A percentile compares a stretch with the other conserved stretches of the same genome.
These are phyloP conservation scores for Clarireedia hainanense DNA, from an alignment of 2,329 filamentous ascomycete genomes.

Conservation along the genomic window DNA sequence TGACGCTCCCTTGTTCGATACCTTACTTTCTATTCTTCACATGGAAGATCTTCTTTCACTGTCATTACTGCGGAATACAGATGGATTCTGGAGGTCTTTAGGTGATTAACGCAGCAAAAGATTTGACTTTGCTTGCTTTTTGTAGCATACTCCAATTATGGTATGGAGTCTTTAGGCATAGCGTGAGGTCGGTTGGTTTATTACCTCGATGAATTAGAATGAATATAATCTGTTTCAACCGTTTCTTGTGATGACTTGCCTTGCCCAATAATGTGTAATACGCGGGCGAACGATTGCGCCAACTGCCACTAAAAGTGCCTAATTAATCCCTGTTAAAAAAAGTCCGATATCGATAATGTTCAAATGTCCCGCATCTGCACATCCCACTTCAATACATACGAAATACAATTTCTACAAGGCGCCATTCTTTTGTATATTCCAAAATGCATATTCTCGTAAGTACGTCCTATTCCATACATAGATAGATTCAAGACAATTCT, in stretches of 20 bases:
- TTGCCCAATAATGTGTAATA: background rate
- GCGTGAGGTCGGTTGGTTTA: slow-evolving; percentile 1
- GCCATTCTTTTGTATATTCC: background rate
- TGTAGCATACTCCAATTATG: slow-evolving; percentile 6
- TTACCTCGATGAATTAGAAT: slow-evolving; percentile 7
- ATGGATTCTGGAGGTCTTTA: background rate
- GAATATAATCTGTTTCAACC: background rate
- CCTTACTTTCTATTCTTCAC: slow-evolving; percentile 3
- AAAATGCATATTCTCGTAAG: slow-evolving; percentile 45
- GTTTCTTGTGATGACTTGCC: too few relatives aligned
- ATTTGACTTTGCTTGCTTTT: background rate
- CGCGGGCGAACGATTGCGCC: background rate
- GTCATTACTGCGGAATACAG: background rate
- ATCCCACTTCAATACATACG: background rate
- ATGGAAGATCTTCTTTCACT: background rate
- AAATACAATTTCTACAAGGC: background rate
- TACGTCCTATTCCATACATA: slow-evolving; percentile 1
- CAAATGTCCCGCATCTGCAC: slow-evolving; percentile 2
- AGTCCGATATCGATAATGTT: slow-evolving; percentile 3
- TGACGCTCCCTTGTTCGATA: background rate
- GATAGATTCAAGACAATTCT: background rate
- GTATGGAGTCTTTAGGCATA: slow-evolving; percentile 7
- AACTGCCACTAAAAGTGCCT: background rate
- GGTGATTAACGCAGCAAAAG: background rate
- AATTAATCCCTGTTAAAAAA: slow-evolving; percentile 4